These are phyloP conservation scores for Hymenoscyphus linearis DNA, from an alignment of 2,329 filamentous ascomycete genomes.

Conservation along the genomic window DNA sequence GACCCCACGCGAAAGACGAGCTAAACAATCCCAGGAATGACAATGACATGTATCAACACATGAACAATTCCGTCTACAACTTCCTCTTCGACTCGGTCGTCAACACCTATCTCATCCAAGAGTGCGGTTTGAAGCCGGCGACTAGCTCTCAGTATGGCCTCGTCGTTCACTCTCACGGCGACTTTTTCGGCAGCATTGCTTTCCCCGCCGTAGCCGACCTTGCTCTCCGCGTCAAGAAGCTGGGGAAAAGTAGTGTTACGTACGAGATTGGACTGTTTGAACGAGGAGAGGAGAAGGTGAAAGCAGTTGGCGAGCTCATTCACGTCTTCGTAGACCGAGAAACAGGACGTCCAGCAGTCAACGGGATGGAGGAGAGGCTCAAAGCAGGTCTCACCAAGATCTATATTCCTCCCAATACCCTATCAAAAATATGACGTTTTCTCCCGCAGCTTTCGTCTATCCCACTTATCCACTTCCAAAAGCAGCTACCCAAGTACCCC, in stretches of 20 bases:
- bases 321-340: slow-evolving; percentile 83
- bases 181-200: slow-evolving; percentile 76
- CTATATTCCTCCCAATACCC: slow-evolving; percentile 30
- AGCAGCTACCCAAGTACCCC: neutral
- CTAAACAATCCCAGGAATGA: slow-evolving; percentile 58
- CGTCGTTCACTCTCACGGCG: slow-evolving; percentile 78
- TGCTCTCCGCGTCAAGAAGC: slow-evolving; percentile 72
- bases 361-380: slow-evolving; percentile 58
- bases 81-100: slow-evolving; percentile 73
- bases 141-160: slow-evolving; percentile 71
- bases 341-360: slow-evolving; percentile 59
- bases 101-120: slow-evolving; percentile 79
- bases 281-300: slow-evolving; percentile 64
- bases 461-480: neutral
- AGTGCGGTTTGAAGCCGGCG: slow-evolving; percentile 68
- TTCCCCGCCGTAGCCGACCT: slow-evolving; percentile 82
- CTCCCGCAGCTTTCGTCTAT: neutral
- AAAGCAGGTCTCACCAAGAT: slow-evolving; percentile 55
- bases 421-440: slow-evolving; percentile 26
- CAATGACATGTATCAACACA: slow-evolving; percentile 92
- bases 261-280: slow-evolving; percentile 90
- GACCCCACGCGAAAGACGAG: slow-evolving; percentile 6
- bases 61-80: slow-evolving; percentile 84
- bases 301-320: slow-evolving; percentile 78
- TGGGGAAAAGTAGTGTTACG: slow-evolving; percentile 80